These are phyloP conservation scores for Thelephora ganbajun DNA, from an alignment of 768 basidiomycete genomes.

Conservation along the genomic window DNA sequence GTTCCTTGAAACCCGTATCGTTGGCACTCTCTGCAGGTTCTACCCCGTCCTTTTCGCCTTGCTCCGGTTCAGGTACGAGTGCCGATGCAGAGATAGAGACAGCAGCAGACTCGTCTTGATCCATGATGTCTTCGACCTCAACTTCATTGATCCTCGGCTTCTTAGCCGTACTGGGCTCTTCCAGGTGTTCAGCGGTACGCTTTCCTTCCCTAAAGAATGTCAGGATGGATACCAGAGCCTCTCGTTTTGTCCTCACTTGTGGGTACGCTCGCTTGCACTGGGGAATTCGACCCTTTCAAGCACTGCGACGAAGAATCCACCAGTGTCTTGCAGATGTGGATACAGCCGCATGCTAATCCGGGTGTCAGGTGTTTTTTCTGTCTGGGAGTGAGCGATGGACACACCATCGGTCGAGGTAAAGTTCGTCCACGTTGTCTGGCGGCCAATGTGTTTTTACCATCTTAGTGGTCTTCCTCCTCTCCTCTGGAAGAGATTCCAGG, in stretches of 20 bases:
- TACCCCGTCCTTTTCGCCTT: neutral
- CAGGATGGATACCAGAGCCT: neutral
- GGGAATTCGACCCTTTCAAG: slow-evolving; percentile 28
- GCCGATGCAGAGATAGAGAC: too few relatives aligned
- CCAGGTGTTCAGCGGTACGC: slow-evolving; percentile 30
- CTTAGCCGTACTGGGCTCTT: slow-evolving; percentile 31
- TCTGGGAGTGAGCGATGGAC: slow-evolving; percentile 7
- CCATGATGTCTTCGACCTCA: slow-evolving; percentile 9
- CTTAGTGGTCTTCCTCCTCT: slow-evolving; percentile 38
- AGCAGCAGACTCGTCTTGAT: neutral
- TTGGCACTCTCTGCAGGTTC: neutral
- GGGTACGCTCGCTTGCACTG: slow-evolving; percentile 1
- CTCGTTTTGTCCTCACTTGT: slow-evolving; percentile 3
- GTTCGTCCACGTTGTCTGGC: slow-evolving; percentile 36
- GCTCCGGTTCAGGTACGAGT: neutral
- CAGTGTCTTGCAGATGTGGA: slow-evolving; percentile 92
- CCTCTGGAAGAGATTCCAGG: slow-evolving; percentile 32
- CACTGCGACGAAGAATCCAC: slow-evolving; percentile 96
- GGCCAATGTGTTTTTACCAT: slow-evolving; percentile 74
- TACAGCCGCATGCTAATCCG: slow-evolving; percentile 66
- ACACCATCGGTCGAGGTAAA: slow-evolving; percentile 66
- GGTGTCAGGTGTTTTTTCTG: neutral
- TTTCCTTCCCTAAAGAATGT: slow-evolving; percentile 28
- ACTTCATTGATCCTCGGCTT: slow-evolving; percentile 23
- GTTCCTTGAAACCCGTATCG: slow-evolving; percentile 54